Evolutionary conservation across 352 stramenopile species (phyloP), one percentile per base, ranked within the genome.

Genomic region (Pythium brassicae): DNA sequence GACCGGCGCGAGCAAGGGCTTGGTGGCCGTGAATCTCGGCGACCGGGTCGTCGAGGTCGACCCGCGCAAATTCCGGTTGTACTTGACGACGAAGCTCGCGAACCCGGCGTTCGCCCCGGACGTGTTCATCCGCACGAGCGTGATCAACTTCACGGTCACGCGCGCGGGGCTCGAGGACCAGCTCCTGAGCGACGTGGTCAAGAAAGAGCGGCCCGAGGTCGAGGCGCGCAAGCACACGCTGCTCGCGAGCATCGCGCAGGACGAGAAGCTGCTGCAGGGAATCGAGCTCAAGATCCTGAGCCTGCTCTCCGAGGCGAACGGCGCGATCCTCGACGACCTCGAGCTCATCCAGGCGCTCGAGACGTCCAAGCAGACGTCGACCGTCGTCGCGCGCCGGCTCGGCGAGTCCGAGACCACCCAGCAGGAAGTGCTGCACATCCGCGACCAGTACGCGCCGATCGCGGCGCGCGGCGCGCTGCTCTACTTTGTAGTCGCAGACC

Each of bases 121-220:
- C 39, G 75, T 97, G 9, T 97, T 89, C 57, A 96, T 97, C 53
- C 91, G 90, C 51, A 87, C 96, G 27, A 97, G 89, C 47, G 72
- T 98, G 5, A 95, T 98, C 53, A 97, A 98, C 59, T 98, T 98
- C 55, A 96, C 83, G 0, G 91, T 98, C 25, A 98, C 90, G 1
- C 76, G 76, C n/a, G 79, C 92, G 4, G 92, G 92, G 2, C 69
- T 98, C 14, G 83, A 96, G 34, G 84, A 94, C 20, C 92, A 98
- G 63, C 59, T 98, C 14, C 68, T 98, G 10, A 87, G 87, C 27
- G 83, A 89, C 27, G 90, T 97, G 2, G 89, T 98, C 11, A 69
- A 76, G 20, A 71, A 85, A 59, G 92, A 98, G 46, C 66, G 83
- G 0, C 80, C 82, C 12, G 90, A 97, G 40, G 73, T 98, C 22